These are phyloP conservation scores for Secale cereale DNA, from an alignment of 176 grass and related monocot species.

Conservation along the genomic window DNA sequence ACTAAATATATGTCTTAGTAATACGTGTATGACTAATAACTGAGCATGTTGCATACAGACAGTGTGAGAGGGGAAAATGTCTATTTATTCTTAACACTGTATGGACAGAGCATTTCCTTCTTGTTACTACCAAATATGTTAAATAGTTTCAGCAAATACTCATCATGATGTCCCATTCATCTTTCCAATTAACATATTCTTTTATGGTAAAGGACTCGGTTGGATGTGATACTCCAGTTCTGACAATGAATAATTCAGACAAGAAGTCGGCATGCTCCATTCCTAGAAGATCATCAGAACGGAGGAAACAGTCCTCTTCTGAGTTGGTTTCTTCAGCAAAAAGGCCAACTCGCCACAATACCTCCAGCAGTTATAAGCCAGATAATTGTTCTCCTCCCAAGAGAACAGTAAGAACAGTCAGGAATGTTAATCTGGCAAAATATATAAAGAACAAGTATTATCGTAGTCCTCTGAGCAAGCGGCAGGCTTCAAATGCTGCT, in stretches of 20 bases:
- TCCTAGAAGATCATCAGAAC: conserved; percentile 34
- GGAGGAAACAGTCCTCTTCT: conserved; percentile 17
- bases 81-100: not conserved
- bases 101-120: not conserved
- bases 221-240: not conserved
- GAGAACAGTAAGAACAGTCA: conserved; percentile 35
- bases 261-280: conserved; percentile 49
- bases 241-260: conserved; percentile 49
- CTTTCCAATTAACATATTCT: conserved; percentile 16
- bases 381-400: conserved; percentile 32
- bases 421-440: conserved; percentile 32
- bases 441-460: conserved; percentile 39
- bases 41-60: not conserved
- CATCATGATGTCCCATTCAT: not conserved
- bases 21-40: not conserved
- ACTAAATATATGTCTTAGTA: not conserved
- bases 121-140: not conserved
- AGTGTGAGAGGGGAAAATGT: not conserved
- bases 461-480: conserved; percentile 26
- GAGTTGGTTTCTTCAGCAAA: conserved; percentile 33
- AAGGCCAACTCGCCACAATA: conserved; percentile 28
- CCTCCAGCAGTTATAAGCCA: conserved; percentile 39
- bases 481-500: conserved; percentile 30
- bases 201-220: conserved; percentile 23
- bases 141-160: not conserved